Base-by-base conservation (phyloP, 305 asterid genomes). In the Solanum hybrid region DNA sequence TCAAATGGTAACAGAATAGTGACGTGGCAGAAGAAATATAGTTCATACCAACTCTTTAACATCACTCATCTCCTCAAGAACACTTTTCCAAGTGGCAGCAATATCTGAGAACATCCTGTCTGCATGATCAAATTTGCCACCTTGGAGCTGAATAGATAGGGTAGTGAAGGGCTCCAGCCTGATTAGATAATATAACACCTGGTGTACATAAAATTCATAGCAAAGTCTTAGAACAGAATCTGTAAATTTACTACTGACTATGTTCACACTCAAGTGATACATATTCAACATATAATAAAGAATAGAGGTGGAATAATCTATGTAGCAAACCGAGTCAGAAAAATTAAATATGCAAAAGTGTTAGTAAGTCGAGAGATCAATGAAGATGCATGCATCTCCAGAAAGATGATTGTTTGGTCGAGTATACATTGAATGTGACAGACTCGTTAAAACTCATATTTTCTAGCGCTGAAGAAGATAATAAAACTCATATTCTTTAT, bases 1-100 rank as follows among this genome's bases (percentile, higher is more conserved):
- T 78, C 40, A 51, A 56, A 85, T 56, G n/a, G 76, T 10, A 56
- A 85, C 40, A 85, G 75, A 26, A 10, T 31, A 29, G 64, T 56
- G 46, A 31, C 8, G 75, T 51, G 66, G 64, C 35, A 84, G 22
- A 51, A 56, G 87, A 31, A 36, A 32, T 60, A 90, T 89, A 92
- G 89, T 34, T 51, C 79, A 86, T 95, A 97, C 99, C 99, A 97
- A 90, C 91, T 97, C 99, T 91, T 97, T 97, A 86, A 96, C 98
- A 87, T 97, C 99, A 91, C 99, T 97, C 99, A 97, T 97, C 93
- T 97, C 99, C 94, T 96, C 99, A 34, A 96, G 96, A 93, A 97
- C 98, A 90, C 99, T 98, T 92, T 91, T 93, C 99, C 99, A 97
- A 27, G 99, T 96, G 73, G 98, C 98, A 94, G 93, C 92, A 91